phyloP scores from a whole-genome alignment of 306 rosid species.

The Gastrolobium villosum region DNA sequence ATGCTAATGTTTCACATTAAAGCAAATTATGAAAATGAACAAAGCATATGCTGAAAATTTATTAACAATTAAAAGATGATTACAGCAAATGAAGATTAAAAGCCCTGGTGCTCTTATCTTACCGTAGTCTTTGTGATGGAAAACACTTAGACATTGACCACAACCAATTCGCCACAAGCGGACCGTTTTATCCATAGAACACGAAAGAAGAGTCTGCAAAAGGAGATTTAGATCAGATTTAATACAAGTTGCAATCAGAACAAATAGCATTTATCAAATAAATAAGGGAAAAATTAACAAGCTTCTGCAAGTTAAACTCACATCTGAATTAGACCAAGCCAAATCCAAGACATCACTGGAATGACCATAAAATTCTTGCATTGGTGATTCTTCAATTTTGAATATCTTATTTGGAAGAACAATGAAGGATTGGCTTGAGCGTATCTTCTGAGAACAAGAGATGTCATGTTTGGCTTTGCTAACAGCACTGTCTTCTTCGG shows the following conservation, averaged over 20 bases:
- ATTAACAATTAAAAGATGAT: neutral
- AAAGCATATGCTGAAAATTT: neutral
- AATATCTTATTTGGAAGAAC: constrained; percentile 76
- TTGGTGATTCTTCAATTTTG: constrained; percentile 74
- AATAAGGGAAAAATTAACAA: neutral
- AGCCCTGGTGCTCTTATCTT: constrained; percentile 15
- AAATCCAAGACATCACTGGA: constrained; percentile 83
- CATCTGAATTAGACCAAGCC: constrained; percentile 93
- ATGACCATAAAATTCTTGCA: constrained; percentile 81
- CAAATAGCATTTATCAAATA: constrained; percentile 13
- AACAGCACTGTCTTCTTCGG: constrained; percentile 45
- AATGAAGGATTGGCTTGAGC: constrained; percentile 51
- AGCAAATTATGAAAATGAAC: constrained; percentile 30
- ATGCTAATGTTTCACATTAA: neutral
- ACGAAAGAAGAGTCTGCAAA: constrained; percentile 83
- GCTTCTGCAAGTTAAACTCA: constrained; percentile 57
- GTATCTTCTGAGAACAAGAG: constrained; percentile 55
- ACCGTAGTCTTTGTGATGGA: constrained; percentile 87
- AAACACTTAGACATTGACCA: constrained; percentile 62
- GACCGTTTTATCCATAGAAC: constrained; percentile 94
- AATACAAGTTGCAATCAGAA: constrained; percentile 11
- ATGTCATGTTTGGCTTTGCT: constrained; percentile 52
- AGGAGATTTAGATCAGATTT: constrained; percentile 43
- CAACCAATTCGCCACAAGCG: constrained; percentile 83
- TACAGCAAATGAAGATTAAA: constrained; percentile 4